phyloP scores from a whole-genome alignment of 2,329 filamentous ascomycete species.

The Erysiphe pulchra region DNA sequence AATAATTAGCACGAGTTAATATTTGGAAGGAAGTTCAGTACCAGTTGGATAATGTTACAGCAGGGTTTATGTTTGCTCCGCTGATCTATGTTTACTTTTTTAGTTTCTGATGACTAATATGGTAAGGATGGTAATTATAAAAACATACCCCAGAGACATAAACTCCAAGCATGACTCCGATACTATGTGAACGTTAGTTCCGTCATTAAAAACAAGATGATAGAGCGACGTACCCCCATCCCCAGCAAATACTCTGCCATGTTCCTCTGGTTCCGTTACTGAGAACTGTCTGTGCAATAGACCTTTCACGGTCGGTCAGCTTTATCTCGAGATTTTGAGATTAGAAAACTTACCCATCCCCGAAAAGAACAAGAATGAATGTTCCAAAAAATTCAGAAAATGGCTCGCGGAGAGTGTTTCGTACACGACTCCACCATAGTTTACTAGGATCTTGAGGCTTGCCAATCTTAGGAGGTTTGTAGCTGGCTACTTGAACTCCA shows the following conservation, averaged over 20 bases:
- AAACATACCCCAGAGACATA: constrained; percentile 28
- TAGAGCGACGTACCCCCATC: constrained; percentile 8
- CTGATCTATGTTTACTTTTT: constrained; percentile 2
- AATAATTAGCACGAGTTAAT: not conserved
- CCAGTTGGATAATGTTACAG: constrained; percentile 44
- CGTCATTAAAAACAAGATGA: not conserved
- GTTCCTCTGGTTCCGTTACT: constrained; percentile 5
- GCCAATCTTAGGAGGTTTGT: not conserved
- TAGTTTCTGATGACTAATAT: not conserved
- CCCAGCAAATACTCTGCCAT: constrained; percentile 12
- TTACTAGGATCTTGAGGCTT: not conserved
- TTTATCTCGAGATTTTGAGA: too few relatives aligned
- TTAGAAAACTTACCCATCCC: constrained; percentile 24
- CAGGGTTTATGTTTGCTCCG: constrained; percentile 44
- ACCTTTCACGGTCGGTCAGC: constrained; percentile 1
- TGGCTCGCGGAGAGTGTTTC: constrained; percentile 7
- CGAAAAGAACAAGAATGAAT: constrained; percentile 43
- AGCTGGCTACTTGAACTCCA: not conserved
- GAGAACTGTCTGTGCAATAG: constrained; percentile 42
- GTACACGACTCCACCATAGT: constrained; percentile 7
- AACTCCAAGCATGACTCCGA: constrained; percentile 44
- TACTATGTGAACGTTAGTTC: constrained; percentile 14
- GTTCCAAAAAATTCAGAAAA: constrained; percentile 45
- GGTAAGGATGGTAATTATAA: not conserved
- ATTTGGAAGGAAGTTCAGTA: not conserved